Evolutionary conservation across 75 land plant species (phyloP), one percentile per base, ranked within the genome.

Genomic region (Sequoiadendron giganteum): DNA sequence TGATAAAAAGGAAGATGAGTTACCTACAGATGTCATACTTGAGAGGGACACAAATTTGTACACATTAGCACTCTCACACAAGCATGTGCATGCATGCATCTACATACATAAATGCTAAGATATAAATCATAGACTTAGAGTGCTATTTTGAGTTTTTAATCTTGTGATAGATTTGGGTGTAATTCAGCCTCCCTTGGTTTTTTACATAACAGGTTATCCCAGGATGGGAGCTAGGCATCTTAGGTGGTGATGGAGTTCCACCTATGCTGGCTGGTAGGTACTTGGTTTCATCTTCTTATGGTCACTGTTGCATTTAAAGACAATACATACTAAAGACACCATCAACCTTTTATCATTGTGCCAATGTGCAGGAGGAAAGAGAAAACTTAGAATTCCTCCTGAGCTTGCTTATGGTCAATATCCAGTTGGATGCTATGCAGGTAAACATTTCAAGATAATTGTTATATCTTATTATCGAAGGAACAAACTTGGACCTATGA

Each of bases 221-320:
- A 85, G 99, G 99, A 75, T 93, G 97, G 88, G 99, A 97, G 83
- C 96, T 95, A 86, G 99, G 99, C 28, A 97, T 97, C 36, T 76
- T 93, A 9, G 99, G 99, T 38, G 95, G 94, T 80, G 96, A 89
- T 42, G 99, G 95, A 38, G 93, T 97, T 32, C 99, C 99, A 54
- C 93, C 96, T 82, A 97, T 97, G 99, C 93, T 86, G 39, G 95
- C 94, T 88, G 97, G 99, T 97, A 89, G 42, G 90, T 2, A 18
- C 79, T 86, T 39, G 11, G 48, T 36, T 39, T 68, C 49, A 70
- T 43, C 65, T 56, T 34, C 19, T 25, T 42, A 83, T 42, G 39
- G 39, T 5, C 21, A 36, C 38, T 43, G 39, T 34, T n/a, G 49
- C 85, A 38, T 7, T 83, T 83, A 77, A 32, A 34, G 38, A 75